Evolutionary conservation across 2,329 filamentous ascomycete species (phyloP), one percentile per base, ranked within the genome.

Genomic region (Fusarium beomiforme): DNA sequence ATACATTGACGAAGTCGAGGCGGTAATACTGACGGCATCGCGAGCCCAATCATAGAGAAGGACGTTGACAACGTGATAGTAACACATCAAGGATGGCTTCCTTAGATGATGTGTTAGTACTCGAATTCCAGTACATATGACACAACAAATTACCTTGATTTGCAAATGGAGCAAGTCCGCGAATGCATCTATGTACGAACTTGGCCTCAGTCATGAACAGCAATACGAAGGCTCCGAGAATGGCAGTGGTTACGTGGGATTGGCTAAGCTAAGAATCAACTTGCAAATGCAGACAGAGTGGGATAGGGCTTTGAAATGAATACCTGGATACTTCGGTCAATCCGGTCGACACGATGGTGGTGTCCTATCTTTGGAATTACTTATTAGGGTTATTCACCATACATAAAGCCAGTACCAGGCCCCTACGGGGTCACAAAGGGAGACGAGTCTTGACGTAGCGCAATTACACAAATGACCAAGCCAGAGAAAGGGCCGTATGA

Each of bases 21-120:
- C 67, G 56, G 63, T 62, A 67, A 73, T 64, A 63, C 65, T 63
- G 64, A 67, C 71, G 42, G 63, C 61, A 75, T 70, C 26, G 60
- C 26, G 47, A 74, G 62, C 42, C 75, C 75, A 76, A 76, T 76
- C 75, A 76, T 56, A 54, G 26, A 60, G 55, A 60, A 57, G 72
- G 53, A 41, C 50, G 56, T 51, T 51, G 43, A 53, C 63, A 76
- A 76, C 75, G 75, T 76, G 73, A 76, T 67, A 53, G 70, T 70
- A 60, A 62, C 62, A 70, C 64, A 66, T 68, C 41, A 55, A 46
- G 42, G 59, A 65, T 65, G 44, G 43, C 46, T 55, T 46, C 41
- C 36, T 43, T 47, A 43, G 43, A 56, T 53, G 46, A 69, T 49
- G 43, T 57, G 63, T 66, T 66, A 66, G 62, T 49, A 64, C 46